Conservation (phyloP, 768 basidiomycete species). For the Pleurotus pulmonarius region DNA sequence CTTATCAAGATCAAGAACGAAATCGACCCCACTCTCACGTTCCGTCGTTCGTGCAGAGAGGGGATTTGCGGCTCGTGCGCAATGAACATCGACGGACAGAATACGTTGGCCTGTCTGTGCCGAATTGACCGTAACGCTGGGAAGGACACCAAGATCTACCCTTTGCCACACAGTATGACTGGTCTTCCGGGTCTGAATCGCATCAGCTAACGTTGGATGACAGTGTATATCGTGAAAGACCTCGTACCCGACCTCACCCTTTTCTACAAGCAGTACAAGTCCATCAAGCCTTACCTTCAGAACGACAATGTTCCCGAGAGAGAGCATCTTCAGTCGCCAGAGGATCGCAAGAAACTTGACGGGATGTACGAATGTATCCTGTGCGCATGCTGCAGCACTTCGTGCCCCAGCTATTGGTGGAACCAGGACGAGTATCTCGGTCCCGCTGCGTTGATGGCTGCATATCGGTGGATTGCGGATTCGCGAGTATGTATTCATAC, state of each 20-base stretch:
- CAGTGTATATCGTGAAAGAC: constrained; percentile 99
- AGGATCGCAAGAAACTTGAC: constrained; percentile 92
- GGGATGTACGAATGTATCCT: constrained; percentile 98
- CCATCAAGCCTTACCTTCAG: constrained; percentile 94
- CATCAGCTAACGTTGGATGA: not conserved
- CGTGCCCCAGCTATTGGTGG: constrained; percentile 99
- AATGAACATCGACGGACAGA: constrained; percentile 98
- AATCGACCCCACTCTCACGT: constrained; percentile 93
- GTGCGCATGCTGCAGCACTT: constrained; percentile 96
- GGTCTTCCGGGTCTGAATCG: not conserved
- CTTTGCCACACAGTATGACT: constrained; percentile 89
- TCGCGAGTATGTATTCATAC: too few species aligned
- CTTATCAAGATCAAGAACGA: constrained; percentile 99
- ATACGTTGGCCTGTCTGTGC: constrained; percentile 97
- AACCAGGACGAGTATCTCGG: constrained; percentile 99
- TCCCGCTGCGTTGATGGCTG: constrained; percentile 94
- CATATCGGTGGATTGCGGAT: constrained; percentile 98
- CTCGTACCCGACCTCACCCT: constrained; percentile 88
- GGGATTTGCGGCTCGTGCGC: constrained; percentile 98
- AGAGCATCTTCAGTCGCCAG: constrained; percentile 87
- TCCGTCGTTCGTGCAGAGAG: constrained; percentile 89
- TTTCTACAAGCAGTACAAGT: constrained; percentile 99
- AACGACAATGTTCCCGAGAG: constrained; percentile 81
- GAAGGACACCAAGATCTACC: constrained; percentile 90
- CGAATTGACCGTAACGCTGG: constrained; percentile 75